phyloP scores from a whole-genome alignment of 495 filamentous ascomycete genomes.

The Tuber umbilicatum region DNA sequence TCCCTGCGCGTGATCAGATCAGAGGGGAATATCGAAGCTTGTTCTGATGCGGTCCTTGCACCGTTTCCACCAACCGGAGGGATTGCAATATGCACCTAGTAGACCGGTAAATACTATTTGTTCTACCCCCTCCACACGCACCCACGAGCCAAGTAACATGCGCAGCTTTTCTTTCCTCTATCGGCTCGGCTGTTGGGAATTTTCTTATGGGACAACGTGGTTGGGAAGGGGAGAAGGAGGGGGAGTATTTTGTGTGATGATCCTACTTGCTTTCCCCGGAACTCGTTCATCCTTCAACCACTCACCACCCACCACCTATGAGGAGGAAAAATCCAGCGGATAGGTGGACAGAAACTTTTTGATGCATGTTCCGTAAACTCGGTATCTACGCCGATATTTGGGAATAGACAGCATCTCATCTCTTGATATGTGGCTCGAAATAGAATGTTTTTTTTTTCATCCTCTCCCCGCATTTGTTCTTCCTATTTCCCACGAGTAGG shows the following conservation, averaged over 20 bases:
- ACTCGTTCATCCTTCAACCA: neutral
- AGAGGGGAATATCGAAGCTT: neutral
- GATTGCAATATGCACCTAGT: neutral
- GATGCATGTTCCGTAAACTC: neutral
- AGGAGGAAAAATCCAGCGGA: neutral
- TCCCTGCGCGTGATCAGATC: neutral
- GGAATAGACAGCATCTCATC: neutral
- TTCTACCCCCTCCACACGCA: neutral
- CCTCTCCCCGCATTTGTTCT: neutral
- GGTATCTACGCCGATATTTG: neutral
- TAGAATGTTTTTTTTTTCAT: neutral
- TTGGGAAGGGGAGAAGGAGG: neutral
- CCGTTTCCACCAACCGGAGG: neutral
- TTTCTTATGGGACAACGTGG: neutral
- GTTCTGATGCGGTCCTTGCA: neutral
- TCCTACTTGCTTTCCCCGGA: neutral
- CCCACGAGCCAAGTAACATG: neutral
- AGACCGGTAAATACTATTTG: neutral
- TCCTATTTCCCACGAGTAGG: neutral
- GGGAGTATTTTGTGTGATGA: neutral
- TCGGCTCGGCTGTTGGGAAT: neutral
- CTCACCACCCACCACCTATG: neutral
- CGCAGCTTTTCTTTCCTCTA: neutral
- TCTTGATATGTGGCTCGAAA: constrained; percentile 2
- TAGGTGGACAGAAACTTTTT: neutral